Evolutionary conservation across 805 yeast species (phyloP).

Genomic region (Saturnispora sekii): DNA sequence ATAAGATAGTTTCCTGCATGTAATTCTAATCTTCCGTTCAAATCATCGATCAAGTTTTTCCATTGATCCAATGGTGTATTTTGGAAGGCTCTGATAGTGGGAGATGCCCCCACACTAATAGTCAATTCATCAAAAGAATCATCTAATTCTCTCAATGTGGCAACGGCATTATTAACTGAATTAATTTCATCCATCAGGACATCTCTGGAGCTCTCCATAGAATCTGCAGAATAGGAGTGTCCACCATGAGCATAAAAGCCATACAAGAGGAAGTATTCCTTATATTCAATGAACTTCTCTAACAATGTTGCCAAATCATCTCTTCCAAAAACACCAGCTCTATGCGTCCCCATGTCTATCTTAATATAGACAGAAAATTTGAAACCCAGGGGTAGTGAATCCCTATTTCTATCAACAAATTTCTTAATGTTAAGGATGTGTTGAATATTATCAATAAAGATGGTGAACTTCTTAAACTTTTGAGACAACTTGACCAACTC

Average conservation of each 20-base stretch:
- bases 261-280: conserved; percentile 34
- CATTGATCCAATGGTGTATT: conserved; percentile 12
- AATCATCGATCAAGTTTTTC: conserved; percentile 11
- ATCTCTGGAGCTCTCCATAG: conserved; percentile 36
- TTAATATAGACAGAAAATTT: conserved; percentile 62
- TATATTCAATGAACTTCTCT: conserved; percentile 17
- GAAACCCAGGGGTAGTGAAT: not conserved
- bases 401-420: conserved; percentile 21
- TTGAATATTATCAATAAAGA: conserved; percentile 52
- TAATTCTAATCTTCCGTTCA: conserved; percentile 43
- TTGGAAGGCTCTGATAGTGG: conserved; percentile 58
- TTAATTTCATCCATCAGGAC: conserved; percentile 46
- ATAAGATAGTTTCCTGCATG: conserved; percentile 79
- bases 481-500: conserved; percentile 38
- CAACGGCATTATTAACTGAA: conserved; percentile 46
- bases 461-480: conserved; percentile 31
- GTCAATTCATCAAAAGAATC: conserved; percentile 30
- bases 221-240: conserved; percentile 49
- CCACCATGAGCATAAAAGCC: conserved; percentile 82
- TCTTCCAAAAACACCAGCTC: conserved; percentile 47
- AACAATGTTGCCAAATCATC: conserved; percentile 12
- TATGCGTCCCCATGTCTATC: conserved; percentile 58
- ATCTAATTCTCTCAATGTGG: conserved; percentile 28
- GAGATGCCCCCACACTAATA: conserved; percentile 75
- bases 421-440: conserved; percentile 43